These are phyloP conservation scores for Tetrapisispora taiwanensis DNA, from an alignment of 805 yeast species.

Conservation along the genomic window DNA sequence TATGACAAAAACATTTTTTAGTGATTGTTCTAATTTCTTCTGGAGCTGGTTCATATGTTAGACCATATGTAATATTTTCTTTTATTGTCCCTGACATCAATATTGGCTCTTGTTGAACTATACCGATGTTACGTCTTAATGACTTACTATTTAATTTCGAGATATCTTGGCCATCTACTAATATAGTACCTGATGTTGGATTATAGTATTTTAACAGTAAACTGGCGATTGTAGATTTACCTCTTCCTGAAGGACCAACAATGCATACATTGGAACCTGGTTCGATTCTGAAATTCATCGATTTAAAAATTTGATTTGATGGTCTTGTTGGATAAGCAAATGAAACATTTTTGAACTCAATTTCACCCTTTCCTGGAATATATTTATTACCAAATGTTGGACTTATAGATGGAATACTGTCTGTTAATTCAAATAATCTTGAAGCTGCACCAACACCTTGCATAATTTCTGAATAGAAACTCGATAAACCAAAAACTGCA, in stretches of 20 bases:
- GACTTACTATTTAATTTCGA: conserved; percentile 37
- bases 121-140: conserved; percentile 49
- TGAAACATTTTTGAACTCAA: conserved; percentile 54
- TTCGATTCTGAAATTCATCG: conserved; percentile 39
- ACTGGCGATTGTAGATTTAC: conserved; percentile 73
- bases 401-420: conserved; percentile 59
- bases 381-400: conserved; percentile 51
- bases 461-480: conserved; percentile 91
- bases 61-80: conserved; percentile 70
- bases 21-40: conserved; percentile 38
- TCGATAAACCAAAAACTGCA: conserved; percentile 84
- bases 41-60: conserved; percentile 54
- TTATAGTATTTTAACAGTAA: conserved; percentile 49
- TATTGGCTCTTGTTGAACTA: conserved; percentile 71
- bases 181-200: conserved; percentile 37
- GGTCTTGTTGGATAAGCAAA: conserved; percentile 88
- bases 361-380: conserved; percentile 31
- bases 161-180: conserved; percentile 45
- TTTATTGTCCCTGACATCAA: conserved; percentile 71
- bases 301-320: conserved; percentile 44
- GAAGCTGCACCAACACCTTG: conserved; percentile 97
- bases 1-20: conserved; percentile 44
- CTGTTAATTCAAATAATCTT: conserved; percentile 78
- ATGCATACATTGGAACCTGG: conserved; percentile 59
- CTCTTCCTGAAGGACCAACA: conserved; percentile 83